Percentiles rank a stretch among this genome's conserved stretches.
These are phyloP conservation scores for Ascoidea tarda DNA, from an alignment of 805 yeast genomes.

Conservation along the genomic window DNA sequence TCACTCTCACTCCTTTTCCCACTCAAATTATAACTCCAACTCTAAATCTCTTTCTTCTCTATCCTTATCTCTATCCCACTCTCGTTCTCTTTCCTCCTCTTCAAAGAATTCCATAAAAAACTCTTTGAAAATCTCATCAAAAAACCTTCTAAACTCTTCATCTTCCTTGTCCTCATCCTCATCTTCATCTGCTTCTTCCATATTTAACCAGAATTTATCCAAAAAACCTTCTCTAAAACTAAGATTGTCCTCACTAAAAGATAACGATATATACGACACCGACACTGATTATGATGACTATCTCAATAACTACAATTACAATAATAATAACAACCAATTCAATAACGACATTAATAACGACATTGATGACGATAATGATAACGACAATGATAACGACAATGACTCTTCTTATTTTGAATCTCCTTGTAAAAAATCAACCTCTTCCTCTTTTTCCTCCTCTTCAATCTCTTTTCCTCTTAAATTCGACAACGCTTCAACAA, in stretches of 20 bases:
- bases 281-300: constrained; percentile 9
- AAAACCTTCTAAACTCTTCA: neutral
- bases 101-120: constrained; percentile 2
- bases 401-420: neutral
- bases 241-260: constrained; percentile 5
- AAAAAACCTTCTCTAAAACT: neutral
- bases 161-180: constrained; percentile 9
- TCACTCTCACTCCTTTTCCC: too few relatives aligned
- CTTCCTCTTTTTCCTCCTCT: constrained; percentile 21
- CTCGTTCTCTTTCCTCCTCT: constrained; percentile 1
- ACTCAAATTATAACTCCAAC: neutral
- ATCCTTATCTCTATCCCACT: neutral
- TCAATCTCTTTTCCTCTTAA: constrained; percentile 8
- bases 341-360: constrained; percentile 8
- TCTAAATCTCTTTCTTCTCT: neutral
- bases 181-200: constrained; percentile 14
- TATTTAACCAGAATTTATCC: neutral
- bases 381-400: constrained; percentile 8
- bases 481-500: constrained; percentile 2
- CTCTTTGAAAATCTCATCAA: neutral
- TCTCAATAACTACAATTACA: constrained; percentile 1
- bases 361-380: constrained; percentile 7
- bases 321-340: constrained; percentile 7
- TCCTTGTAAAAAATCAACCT: constrained; percentile 17
- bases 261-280: constrained; percentile 6